Conservation (phyloP, 371 early-diverging fungal species). For the Dichotomocladium elegans region DNA sequence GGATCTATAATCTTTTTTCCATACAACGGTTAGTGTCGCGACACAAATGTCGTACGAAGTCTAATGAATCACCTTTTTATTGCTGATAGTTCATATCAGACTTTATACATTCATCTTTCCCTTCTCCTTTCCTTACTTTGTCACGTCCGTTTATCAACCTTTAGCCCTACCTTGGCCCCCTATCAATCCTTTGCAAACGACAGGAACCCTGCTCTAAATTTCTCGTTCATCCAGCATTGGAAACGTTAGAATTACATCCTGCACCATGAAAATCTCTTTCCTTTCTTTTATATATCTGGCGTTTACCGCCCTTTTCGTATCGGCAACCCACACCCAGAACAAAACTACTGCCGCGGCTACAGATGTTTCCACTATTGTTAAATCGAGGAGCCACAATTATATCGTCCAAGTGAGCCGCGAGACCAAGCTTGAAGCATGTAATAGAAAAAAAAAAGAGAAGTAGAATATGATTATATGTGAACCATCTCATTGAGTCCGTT, state of each 20-base stretch:
- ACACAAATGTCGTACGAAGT: slow-evolving; percentile 14
- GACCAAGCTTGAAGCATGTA: slow-evolving; percentile 29
- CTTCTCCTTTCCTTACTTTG: not conserved
- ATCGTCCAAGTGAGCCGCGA: slow-evolving; percentile 25
- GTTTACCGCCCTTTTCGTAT: slow-evolving; percentile 1
- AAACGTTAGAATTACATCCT: no score
- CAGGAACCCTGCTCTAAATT: no score
- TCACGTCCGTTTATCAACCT: not conserved
- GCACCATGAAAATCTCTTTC: slow-evolving; percentile 1
- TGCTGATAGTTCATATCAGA: not conserved
- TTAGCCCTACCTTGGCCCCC: not conserved
- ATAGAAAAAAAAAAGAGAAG: not conserved
- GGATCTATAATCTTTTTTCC: no score
- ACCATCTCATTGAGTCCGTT: no score
- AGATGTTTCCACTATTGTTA: no score
- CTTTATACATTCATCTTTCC: not conserved
- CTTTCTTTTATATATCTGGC: not conserved
- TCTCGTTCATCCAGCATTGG: no score
- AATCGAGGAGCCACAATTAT: slow-evolving; percentile 18
- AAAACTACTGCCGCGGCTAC: not conserved
- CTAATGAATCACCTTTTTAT: slow-evolving; percentile 6
- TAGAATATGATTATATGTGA: no score
- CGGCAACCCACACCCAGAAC: slow-evolving; percentile 1
- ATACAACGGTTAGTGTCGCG: slow-evolving; percentile 2
- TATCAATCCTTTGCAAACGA: no score